Base-by-base conservation (phyloP, 2,329 filamentous ascomycete genomes). In the Fusarium albosuccineum region DNA sequence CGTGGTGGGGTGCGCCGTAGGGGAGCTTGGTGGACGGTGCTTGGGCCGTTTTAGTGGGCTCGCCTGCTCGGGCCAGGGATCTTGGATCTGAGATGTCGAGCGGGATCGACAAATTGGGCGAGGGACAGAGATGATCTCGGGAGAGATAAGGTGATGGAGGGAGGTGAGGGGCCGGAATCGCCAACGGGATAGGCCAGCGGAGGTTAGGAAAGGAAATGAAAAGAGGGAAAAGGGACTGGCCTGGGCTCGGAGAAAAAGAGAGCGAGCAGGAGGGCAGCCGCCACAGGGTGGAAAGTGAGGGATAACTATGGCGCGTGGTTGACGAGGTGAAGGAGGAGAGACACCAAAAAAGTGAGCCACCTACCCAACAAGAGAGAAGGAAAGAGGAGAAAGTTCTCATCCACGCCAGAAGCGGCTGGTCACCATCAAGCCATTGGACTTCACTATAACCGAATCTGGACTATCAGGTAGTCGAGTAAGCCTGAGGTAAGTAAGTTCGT, bases 41-140 rank as follows among this genome's bases (percentile, higher is more conserved):
- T 68, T 60, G 58, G 59, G 42, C 57, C 40, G 39, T 69, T 68
- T 68, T 68, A 68, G 66, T 68, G 66, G 66, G 58, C 58, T 69
- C 30, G 42, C 34, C 44, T 39, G 54, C 54, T 63, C 58, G 54
- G 50, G 66, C 48, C 66, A 68, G 66, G 66, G 66, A 68, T 68
- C 66, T 68, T 40, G 66, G 66, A 68, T 68, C 66, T 69, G 66
- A 58, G 36, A 63, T 69, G 53, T 68, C 65, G 41, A 66, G 66
- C 57, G 53, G 54, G 66, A 68, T 68, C 66, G 66, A 68, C 66
- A 48, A 63, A 60, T 63, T 66, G 65, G 57, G 45, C 36, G 46
- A 66, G 50, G 41, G 57, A 46, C 48, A 48, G 53, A 41, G 39
- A 63, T 48, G 40, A 42, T 67, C 51, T 64, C 54, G 45, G 22